phyloP scores from a whole-genome alignment of 768 basidiomycete species.

The Scleroderma bovista region DNA sequence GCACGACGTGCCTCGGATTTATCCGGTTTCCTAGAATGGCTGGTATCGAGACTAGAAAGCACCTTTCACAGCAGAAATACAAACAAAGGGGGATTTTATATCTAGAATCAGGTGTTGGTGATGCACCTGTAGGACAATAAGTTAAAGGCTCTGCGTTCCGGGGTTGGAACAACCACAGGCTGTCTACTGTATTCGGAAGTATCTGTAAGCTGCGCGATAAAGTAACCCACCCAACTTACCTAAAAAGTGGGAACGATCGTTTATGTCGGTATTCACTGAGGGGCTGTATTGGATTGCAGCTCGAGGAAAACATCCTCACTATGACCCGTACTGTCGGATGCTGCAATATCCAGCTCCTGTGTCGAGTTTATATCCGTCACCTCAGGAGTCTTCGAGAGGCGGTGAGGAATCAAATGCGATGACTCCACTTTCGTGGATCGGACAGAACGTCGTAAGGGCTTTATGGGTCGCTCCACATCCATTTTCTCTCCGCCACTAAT shows the following conservation, averaged over 20 bases:
- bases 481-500: constrained; percentile 21
- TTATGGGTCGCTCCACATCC: constrained; percentile 30
- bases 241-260: constrained; percentile 13
- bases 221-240: constrained; percentile 18
- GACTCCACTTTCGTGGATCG: constrained; percentile 22
- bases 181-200: constrained; percentile 14
- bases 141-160: constrained; percentile 1
- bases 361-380: constrained; percentile 29
- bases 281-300: constrained; percentile 21
- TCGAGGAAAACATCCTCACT: constrained; percentile 14
- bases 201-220: constrained; percentile 11
- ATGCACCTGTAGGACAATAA: constrained; percentile 11
- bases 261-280: constrained; percentile 13
- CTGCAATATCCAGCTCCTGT: constrained; percentile 18
- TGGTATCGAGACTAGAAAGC: too few relatives aligned
- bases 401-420: constrained; percentile 18
- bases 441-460: constrained; percentile 30
- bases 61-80: constrained; percentile 21
- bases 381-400: constrained; percentile 18
- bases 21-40: too few relatives aligned
- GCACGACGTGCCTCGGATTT: too few relatives aligned
- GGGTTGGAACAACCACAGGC: background rate
- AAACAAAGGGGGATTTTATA: constrained; percentile 18
- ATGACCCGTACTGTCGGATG: constrained; percentile 13
- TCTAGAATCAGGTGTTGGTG: constrained; percentile 15